Base-by-base conservation (phyloP, 495 filamentous ascomycete species). In the Trichoderma asperelloides region DNA sequence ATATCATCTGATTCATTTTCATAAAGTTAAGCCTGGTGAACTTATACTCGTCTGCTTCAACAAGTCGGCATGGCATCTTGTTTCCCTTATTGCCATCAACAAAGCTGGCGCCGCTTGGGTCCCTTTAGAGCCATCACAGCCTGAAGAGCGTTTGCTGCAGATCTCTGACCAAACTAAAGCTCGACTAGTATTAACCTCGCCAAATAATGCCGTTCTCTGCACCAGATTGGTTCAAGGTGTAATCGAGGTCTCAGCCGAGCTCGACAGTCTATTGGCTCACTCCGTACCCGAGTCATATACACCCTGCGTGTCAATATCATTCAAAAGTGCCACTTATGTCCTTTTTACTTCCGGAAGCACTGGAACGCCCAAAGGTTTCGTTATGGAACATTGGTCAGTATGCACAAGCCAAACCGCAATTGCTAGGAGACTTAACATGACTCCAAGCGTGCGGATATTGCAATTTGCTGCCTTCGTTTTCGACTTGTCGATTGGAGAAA, bases 401-500 rank as follows among this genome's bases (percentile, higher is more conserved):
- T 21, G 47, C 47, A 51, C 47, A 8, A 51, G 47, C 47, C 47
- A 51, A 51, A 87, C 62, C 85, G 82, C 66, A 80, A 83, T 12
- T 79, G 47, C 81, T 47, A 84, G 80, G 62, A 51, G 47, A 51
- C 47, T 51, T 16, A 21, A 21, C 16, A 21, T 51, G 18, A 51
- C 47, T n/a, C 16, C 47, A 21, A 51, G 18, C 8, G 47, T 51
- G 47, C 15, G 47, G 0, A 51, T 51, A 5, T 21, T 51, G 47
- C 47, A 51, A 23, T 51, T 51, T 8, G 15, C 47, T 51, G 3
- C 47, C 18, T 51, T 21, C 47, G 82, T 82, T 0, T 87, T 85
- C 43, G 85, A 87, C 64, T 78, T 80, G 18, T 81, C 78, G 39
- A 73, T 86, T 11, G 66, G 79, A 2, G 84, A 86, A 16, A 81